Percentiles rank a stretch among this genome's conserved stretches.
Evolutionary conservation across 306 rosid species (phyloP).

Genomic region (Luffa aegyptiaca): DNA sequence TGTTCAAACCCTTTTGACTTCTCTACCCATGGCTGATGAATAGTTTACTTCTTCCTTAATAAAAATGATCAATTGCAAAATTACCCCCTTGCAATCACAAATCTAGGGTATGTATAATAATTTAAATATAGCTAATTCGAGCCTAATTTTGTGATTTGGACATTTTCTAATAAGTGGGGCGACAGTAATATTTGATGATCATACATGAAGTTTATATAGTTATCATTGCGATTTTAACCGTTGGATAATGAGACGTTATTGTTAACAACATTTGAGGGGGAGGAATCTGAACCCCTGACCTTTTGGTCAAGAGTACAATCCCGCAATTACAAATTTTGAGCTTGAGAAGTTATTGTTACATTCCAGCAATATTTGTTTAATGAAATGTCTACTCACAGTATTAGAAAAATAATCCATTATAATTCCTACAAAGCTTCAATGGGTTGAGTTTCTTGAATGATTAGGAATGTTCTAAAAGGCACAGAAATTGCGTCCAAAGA

Average conservation of each 20-base stretch:
- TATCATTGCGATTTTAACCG: background rate
- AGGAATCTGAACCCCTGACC: too few species aligned
- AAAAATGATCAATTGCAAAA: background rate
- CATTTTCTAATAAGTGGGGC: too few species aligned
- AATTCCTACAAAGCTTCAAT: background rate
- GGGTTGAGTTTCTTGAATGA: background rate
- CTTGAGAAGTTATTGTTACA: background rate
- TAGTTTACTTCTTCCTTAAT: background rate
- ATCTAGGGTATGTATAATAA: background rate
- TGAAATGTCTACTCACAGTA: background rate
- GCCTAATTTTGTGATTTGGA: background rate
- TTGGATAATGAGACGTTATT: background rate
- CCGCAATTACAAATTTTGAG: too few species aligned
- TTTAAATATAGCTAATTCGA: background rate
- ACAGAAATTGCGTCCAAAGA: background rate
- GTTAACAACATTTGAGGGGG: too few species aligned
- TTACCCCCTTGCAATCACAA: background rate
- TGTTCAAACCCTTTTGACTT: background rate
- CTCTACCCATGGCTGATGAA: background rate
- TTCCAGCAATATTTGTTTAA: background rate
- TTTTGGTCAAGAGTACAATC: too few species aligned
- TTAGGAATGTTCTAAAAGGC: background rate
- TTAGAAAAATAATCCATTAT: too few species aligned
- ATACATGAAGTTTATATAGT: too few species aligned
- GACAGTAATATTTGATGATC: too few species aligned